Percentiles rank a stretch among this genome's conserved stretches.
Evolutionary conservation across 495 filamentous ascomycete genomes (phyloP).

Genomic region (Daldinia concentrica): DNA sequence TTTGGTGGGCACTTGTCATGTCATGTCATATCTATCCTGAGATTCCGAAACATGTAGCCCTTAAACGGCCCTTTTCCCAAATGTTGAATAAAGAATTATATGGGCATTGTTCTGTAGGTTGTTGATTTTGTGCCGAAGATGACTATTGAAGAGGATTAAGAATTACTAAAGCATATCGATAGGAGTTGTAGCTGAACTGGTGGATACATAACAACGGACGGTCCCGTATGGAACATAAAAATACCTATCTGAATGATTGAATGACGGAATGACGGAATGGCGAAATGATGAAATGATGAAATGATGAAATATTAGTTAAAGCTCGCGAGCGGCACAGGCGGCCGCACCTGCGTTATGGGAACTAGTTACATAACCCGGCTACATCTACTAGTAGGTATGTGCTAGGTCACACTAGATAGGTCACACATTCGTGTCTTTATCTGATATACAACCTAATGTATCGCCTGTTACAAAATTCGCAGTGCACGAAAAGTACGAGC

Average conservation of each 20-base stretch:
- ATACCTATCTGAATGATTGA: background rate
- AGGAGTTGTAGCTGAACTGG: background rate
- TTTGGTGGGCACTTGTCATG: constrained; percentile 3
- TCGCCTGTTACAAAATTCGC: background rate
- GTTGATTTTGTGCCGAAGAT: constrained; percentile 31
- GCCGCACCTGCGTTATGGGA: constrained; percentile 26
- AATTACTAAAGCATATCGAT: constrained; percentile 31
- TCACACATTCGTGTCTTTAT: background rate
- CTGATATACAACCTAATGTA: no score
- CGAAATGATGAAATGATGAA: constrained; percentile 30
- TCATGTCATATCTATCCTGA: background rate
- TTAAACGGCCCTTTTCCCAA: constrained; percentile 21
- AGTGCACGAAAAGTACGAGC: background rate
- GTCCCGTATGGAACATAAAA: background rate
- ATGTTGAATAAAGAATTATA: constrained; percentile 25
- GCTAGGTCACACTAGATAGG: background rate
- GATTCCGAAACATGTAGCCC: background rate
- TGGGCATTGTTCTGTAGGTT: background rate
- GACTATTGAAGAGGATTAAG: constrained; percentile 1
- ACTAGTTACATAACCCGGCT: no score
- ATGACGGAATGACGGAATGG: constrained; percentile 33
- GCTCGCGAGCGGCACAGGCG: constrained; percentile 7
- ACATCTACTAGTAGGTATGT: background rate
- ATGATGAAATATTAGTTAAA: constrained; percentile 30
- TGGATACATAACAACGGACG: background rate